Percentiles rank a stretch among this genome's conserved stretches.
phyloP scores from a whole-genome alignment of 495 filamentous ascomycete genomes.

The Neohortaea acidophila region DNA sequence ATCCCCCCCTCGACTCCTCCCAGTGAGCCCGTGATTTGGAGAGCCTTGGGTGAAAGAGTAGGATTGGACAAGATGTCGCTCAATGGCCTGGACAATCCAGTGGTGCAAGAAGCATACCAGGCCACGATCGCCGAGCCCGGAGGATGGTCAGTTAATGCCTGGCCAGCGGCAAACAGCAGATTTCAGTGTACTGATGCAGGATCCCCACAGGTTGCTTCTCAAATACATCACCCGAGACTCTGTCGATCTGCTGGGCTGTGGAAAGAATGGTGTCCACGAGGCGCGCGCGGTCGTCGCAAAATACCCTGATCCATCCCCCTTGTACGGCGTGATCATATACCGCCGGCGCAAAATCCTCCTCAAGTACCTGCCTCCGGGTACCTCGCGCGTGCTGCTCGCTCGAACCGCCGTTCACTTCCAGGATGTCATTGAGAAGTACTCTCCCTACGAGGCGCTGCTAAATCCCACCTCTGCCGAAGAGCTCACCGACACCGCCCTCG shows the following conservation, averaged over 20 bases:
- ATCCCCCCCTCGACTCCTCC: no score
- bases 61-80: no score
- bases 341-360: slow-evolving; percentile 79
- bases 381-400: slow-evolving; percentile 80
- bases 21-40: no score
- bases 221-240: slow-evolving; percentile 85
- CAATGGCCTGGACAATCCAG: slow-evolving; percentile 80
- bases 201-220: slow-evolving; percentile 63
- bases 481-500: slow-evolving; percentile 72
- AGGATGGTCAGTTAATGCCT: slow-evolving; percentile 68
- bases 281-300: slow-evolving; percentile 58
- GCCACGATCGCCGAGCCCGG: slow-evolving; percentile 65
- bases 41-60: no score
- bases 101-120: slow-evolving; percentile 73
- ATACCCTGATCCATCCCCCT: slow-evolving; percentile 68
- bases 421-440: slow-evolving; percentile 68
- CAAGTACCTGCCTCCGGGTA: slow-evolving; percentile 80
- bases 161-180: background rate
- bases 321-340: slow-evolving; percentile 87
- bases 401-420: slow-evolving; percentile 91
- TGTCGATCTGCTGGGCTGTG: slow-evolving; percentile 60
- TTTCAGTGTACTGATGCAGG: background rate
- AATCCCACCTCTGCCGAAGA: slow-evolving; percentile 56
- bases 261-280: slow-evolving; percentile 73
- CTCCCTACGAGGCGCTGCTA: slow-evolving; percentile 73